Evolutionary conservation across 768 basidiomycete species (phyloP).

Genomic region (Lenzites betulinus): DNA sequence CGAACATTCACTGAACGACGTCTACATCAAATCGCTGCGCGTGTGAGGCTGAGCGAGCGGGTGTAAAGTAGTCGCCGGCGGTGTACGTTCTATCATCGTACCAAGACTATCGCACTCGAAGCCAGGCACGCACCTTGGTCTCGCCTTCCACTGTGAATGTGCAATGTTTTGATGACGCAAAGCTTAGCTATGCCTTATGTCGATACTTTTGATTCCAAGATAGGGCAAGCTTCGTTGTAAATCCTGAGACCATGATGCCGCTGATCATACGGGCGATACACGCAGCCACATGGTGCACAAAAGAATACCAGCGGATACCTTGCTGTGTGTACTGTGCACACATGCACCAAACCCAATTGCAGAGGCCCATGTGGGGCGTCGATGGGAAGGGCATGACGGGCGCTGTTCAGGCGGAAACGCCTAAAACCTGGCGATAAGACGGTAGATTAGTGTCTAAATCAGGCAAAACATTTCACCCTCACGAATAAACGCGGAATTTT

Average conservation of each 20-base stretch:
- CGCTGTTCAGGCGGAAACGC: background rate
- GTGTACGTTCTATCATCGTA: too few relatives aligned
- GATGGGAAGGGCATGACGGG: background rate
- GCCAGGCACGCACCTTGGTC: too few relatives aligned
- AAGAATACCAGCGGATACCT: background rate
- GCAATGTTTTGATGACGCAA: too few relatives aligned
- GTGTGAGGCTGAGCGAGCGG: too few relatives aligned
- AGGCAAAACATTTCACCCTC: background rate
- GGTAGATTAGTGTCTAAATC: background rate
- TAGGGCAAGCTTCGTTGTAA: too few relatives aligned
- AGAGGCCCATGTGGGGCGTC: background rate
- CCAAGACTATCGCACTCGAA: too few relatives aligned
- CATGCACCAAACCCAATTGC: background rate
- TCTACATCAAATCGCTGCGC: too few relatives aligned
- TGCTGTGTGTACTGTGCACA: background rate
- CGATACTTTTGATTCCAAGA: slow-evolving; percentile 7
- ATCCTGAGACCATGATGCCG: background rate
- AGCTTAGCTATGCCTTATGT: too few relatives aligned
- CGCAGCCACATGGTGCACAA: background rate
- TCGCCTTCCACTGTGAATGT: too few relatives aligned
- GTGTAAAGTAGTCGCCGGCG: too few relatives aligned
- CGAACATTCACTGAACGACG: too few relatives aligned
- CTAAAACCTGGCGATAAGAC: background rate
- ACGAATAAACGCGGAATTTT: background rate
- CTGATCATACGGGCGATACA: slow-evolving; percentile 1